Percentiles rank a stretch among this genome's conserved stretches.
Evolutionary conservation across 768 basidiomycete genomes (phyloP).

Genomic region (Cytidiella melzeri): DNA sequence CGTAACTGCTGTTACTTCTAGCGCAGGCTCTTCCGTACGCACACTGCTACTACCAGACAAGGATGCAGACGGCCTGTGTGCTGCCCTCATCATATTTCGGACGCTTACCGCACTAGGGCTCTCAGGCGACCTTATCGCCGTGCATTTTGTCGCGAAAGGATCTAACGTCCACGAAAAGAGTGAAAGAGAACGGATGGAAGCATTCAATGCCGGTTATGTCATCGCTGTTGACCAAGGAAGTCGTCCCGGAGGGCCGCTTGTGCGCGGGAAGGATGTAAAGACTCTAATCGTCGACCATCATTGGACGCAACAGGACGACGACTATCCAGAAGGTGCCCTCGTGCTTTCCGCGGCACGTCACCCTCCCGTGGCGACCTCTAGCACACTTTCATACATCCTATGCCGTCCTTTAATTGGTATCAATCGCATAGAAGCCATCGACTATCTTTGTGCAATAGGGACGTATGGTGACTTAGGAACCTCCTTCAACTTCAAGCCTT

Average conservation of each 20-base stretch:
- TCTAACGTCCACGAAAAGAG: constrained; percentile 32
- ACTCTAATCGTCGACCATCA: constrained; percentile 44
- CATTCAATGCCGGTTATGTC: constrained; percentile 25
- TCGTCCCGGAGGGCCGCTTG: constrained; percentile 30
- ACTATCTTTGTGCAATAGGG: constrained; percentile 35
- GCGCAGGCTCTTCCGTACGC: constrained; percentile 6
- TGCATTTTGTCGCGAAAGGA: constrained; percentile 38
- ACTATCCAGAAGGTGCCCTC: constrained; percentile 31
- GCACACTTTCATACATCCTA: constrained; percentile 36
- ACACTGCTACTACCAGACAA: constrained; percentile 40
- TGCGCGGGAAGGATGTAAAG: constrained; percentile 14
- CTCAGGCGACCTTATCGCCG: constrained; percentile 21
- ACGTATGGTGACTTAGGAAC: constrained; percentile 37
- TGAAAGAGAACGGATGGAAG: constrained; percentile 27
- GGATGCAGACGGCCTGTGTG: constrained; percentile 32
- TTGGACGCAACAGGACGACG: constrained; percentile 23
- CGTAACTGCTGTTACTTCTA: not conserved
- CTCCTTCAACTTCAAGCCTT: constrained; percentile 21
- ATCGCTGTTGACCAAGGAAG: constrained; percentile 43
- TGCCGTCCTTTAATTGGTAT: constrained; percentile 29
- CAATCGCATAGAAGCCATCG: constrained; percentile 21
- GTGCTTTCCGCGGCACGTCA: constrained; percentile 35
- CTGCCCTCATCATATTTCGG: constrained; percentile 31
- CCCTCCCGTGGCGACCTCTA: constrained; percentile 37
- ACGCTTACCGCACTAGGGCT: constrained; percentile 34